Conservation (phyloP, 768 basidiomycete genomes). For the Suillus discolor region DNA sequence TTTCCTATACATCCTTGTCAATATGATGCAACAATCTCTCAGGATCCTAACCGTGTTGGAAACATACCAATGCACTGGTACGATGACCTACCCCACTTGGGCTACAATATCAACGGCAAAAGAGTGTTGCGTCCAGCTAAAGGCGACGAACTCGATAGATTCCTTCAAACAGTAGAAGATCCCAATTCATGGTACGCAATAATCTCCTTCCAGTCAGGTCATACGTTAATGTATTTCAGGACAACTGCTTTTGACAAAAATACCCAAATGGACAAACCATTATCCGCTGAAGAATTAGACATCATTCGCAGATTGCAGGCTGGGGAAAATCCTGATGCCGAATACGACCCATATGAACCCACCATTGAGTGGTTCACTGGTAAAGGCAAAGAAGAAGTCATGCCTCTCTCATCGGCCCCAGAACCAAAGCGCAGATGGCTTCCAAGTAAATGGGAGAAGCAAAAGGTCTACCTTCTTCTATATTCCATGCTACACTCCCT, state of each 20-base stretch:
- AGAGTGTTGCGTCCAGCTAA: constrained; percentile 91
- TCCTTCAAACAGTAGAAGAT: constrained; percentile 91
- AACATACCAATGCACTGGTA: constrained; percentile 98
- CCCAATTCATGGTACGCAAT: constrained; percentile 76
- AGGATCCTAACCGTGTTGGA: constrained; percentile 96
- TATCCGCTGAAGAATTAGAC: constrained; percentile 90
- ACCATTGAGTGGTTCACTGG: constrained; percentile 98
- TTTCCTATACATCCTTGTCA: background rate
- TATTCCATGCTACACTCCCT: constrained; percentile 7
- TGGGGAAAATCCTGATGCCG: constrained; percentile 88
- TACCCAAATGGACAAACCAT: constrained; percentile 79
- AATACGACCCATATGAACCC: constrained; percentile 91
- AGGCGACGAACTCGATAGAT: constrained; percentile 97
- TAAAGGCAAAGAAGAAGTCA: constrained; percentile 90
- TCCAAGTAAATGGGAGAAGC: constrained; percentile 99
- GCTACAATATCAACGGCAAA: constrained; percentile 95
- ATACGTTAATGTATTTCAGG: constrained; percentile 45
- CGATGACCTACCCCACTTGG: constrained; percentile 98
- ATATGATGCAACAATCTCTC: constrained; percentile 16
- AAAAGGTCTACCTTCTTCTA: constrained; percentile 66
- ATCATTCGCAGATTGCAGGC: constrained; percentile 90
- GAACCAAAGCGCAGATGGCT: constrained; percentile 97
- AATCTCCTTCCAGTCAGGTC: background rate
- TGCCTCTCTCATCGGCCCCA: constrained; percentile 89
- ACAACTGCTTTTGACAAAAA: constrained; percentile 92